These are phyloP conservation scores for Neoboletus subvelutipes DNA, from an alignment of 768 basidiomycete genomes.

Conservation along the genomic window DNA sequence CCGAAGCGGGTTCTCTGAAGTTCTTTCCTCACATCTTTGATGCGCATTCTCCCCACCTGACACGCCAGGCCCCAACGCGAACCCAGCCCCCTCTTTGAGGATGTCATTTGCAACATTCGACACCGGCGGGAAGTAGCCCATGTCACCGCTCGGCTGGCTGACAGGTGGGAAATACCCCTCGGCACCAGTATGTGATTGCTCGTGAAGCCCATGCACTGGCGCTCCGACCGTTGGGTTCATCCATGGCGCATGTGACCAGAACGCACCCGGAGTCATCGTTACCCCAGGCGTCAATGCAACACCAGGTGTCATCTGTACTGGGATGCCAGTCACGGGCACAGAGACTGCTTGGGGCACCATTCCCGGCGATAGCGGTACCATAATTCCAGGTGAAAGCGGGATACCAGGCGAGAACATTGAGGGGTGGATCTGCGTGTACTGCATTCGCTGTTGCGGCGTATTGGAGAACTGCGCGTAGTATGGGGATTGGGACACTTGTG, in stretches of 20 bases:
- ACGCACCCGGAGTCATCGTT: slow-evolving; percentile 71
- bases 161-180: slow-evolving; percentile 47
- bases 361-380: slow-evolving; percentile 29
- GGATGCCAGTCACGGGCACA: slow-evolving; percentile 22
- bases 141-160: slow-evolving; percentile 20
- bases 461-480: slow-evolving; percentile 16
- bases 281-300: slow-evolving; percentile 54
- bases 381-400: slow-evolving; percentile 32
- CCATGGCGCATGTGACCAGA: slow-evolving; percentile 60
- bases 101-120: slow-evolving; percentile 38
- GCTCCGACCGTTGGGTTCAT: slow-evolving; percentile 65
- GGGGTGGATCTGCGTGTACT: slow-evolving; percentile 26
- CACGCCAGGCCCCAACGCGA: background rate
- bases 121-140: slow-evolving; percentile 46
- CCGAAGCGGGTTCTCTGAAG: slow-evolving; percentile 5
- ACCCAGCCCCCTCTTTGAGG: slow-evolving; percentile 26
- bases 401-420: slow-evolving; percentile 32
- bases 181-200: slow-evolving; percentile 10
- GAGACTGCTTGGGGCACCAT: slow-evolving; percentile 18
- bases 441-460: slow-evolving; percentile 19
- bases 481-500: slow-evolving; percentile 6
- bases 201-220: slow-evolving; percentile 40
- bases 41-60: background rate
- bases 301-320: slow-evolving; percentile 29
- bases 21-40: slow-evolving; percentile 3